phyloP scores from a whole-genome alignment of 495 filamentous ascomycete genomes.

The Hyaloscypha hepaticicola region DNA sequence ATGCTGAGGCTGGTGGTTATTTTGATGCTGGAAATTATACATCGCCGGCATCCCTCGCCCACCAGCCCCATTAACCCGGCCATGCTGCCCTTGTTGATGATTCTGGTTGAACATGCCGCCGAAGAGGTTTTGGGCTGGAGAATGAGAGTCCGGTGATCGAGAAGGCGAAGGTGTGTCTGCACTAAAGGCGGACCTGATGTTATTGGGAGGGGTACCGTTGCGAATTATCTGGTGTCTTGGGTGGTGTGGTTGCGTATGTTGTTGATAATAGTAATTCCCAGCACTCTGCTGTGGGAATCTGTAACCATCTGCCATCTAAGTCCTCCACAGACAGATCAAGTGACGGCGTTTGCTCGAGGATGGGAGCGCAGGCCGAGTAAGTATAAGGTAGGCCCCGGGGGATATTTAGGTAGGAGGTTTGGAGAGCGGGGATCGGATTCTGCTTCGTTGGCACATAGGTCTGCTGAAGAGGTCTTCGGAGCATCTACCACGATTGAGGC shows the following conservation, averaged over 20 bases:
- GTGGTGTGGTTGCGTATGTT: constrained; percentile 29
- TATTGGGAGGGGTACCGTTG: constrained; percentile 31
- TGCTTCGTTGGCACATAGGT: constrained; percentile 35
- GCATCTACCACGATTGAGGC: constrained; percentile 28
- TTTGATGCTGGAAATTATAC: constrained; percentile 66
- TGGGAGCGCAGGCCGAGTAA: constrained; percentile 18
- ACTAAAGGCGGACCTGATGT: constrained; percentile 25
- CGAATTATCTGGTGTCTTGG: constrained; percentile 30
- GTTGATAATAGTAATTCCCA: constrained; percentile 31
- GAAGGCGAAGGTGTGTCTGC: constrained; percentile 67
- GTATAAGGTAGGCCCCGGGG: constrained; percentile 6
- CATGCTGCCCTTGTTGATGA: constrained; percentile 79
- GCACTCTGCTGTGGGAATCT: constrained; percentile 35
- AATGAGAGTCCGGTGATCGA: constrained; percentile 67
- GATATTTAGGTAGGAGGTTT: constrained; percentile 22
- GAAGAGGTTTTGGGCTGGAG: constrained; percentile 62
- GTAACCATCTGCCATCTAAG: constrained; percentile 37
- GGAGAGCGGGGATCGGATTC: constrained; percentile 28
- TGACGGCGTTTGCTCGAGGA: constrained; percentile 21
- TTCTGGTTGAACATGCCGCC: constrained; percentile 77
- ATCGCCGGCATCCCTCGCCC: constrained; percentile 57
- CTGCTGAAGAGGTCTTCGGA: constrained; percentile 20
- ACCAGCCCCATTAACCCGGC: constrained; percentile 56
- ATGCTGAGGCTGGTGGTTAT: constrained; percentile 69
- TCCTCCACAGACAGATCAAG: constrained; percentile 18